Evolutionary conservation across 2,329 filamentous ascomycete genomes (phyloP).

Genomic region (Ceratocystis albifundus): DNA sequence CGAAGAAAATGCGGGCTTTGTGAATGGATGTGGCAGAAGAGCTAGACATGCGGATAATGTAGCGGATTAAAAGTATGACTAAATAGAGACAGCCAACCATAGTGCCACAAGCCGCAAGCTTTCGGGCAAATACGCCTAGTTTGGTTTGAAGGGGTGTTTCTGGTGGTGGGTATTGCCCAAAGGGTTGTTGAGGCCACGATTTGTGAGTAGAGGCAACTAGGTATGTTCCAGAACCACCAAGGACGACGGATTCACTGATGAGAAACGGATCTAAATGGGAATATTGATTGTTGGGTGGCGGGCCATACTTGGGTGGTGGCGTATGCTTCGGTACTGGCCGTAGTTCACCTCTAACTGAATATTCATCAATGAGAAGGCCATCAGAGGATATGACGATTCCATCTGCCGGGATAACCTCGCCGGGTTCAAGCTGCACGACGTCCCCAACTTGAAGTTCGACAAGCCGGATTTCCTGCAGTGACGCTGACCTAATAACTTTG

Average conservation of each 20-base stretch:
- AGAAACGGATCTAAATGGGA: constrained; percentile 61
- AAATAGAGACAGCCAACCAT: constrained; percentile 36
- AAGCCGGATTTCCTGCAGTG: constrained; percentile 55
- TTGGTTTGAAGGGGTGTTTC: constrained; percentile 69
- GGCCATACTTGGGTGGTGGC: neutral
- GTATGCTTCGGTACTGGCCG: constrained; percentile 54
- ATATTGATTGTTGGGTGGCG: neutral
- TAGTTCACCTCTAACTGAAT: constrained; percentile 64
- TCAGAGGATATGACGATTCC: constrained; percentile 56
- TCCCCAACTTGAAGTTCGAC: constrained; percentile 64
- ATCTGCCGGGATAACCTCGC: constrained; percentile 60
- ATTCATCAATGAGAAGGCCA: constrained; percentile 56
- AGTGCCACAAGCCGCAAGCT: constrained; percentile 44
- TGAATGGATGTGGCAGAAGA: constrained; percentile 30
- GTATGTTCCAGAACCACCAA: constrained; percentile 64
- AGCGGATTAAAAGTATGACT: constrained; percentile 34
- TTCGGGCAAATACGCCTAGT: constrained; percentile 63
- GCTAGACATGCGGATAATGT: constrained; percentile 29
- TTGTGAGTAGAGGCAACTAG: constrained; percentile 63
- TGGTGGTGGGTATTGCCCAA: constrained; percentile 62
- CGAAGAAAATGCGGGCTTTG: constrained; percentile 46
- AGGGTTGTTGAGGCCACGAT: constrained; percentile 49
- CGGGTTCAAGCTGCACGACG: constrained; percentile 59
- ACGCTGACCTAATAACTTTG: constrained; percentile 65
- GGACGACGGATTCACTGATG: constrained; percentile 65